phyloP scores from a whole-genome alignment of 352 stramenopile species.

The Phytophthora litchii region DNA sequence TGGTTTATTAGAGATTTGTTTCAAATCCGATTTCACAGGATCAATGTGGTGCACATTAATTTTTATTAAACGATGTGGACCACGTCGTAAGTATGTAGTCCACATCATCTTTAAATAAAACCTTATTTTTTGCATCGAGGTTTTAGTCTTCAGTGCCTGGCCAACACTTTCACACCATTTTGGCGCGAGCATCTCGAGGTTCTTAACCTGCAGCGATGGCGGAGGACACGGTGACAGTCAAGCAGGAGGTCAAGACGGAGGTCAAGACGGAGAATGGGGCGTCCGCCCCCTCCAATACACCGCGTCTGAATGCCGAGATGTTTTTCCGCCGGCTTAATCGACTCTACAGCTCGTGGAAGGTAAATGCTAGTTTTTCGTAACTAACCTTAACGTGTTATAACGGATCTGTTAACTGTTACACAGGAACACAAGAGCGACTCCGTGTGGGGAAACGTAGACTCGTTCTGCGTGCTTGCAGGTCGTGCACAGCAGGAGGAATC shows the following conservation, averaged over 20 bases:
- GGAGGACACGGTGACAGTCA: constrained; percentile 20
- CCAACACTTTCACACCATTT: neutral
- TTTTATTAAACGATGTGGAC: too few relatives aligned
- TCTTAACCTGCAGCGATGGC: constrained; percentile 4
- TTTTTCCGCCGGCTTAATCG: constrained; percentile 86
- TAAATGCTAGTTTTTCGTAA: constrained; percentile 1
- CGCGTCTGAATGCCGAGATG: constrained; percentile 61
- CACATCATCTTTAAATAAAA: neutral
- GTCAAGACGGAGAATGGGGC: constrained; percentile 43
- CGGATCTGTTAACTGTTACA: neutral
- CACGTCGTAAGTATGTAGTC: too few relatives aligned
- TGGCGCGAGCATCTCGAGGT: neutral
- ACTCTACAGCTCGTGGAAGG: constrained; percentile 76
- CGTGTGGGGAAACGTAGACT: constrained; percentile 63
- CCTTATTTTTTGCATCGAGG: neutral
- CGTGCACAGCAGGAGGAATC: constrained; percentile 86
- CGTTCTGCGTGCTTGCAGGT: constrained; percentile 85
- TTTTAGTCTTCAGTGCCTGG: neutral
- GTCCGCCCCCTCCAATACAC: constrained; percentile 19
- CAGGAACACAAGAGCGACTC: constrained; percentile 49
- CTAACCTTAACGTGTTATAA: neutral
- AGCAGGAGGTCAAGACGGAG: constrained; percentile 40
- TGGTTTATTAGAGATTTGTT: neutral
- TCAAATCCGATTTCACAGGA: too few relatives aligned
- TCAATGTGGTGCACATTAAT: too few relatives aligned